Conservation (phyloP, 345 rosid species). For the Erodium maritimum region DNA sequence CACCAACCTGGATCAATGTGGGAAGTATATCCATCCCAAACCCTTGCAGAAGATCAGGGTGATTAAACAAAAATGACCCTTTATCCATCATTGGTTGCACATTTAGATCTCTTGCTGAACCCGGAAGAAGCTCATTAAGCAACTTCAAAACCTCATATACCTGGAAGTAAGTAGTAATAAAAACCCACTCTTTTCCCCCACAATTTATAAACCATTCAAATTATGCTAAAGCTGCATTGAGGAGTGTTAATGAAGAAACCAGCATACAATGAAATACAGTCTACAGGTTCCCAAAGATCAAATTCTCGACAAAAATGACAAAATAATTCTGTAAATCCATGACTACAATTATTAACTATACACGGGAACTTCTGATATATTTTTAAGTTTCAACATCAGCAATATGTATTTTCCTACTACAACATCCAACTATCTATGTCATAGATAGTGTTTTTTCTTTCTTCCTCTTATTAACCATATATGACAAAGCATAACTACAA, state of each 20-base stretch:
- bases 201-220: neutral
- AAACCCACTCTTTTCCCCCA: neutral
- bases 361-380: no score
- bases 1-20: slow-evolving; percentile 62
- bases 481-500: neutral
- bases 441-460: neutral
- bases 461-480: neutral
- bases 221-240: neutral
- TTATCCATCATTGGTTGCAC: slow-evolving; percentile 43
- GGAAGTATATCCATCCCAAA: slow-evolving; percentile 63
- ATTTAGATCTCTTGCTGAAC: slow-evolving; percentile 24
- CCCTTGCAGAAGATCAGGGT: slow-evolving; percentile 46
- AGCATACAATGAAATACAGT: neutral
- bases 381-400: neutral
- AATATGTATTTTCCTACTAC: neutral
- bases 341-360: no score
- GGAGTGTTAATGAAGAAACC: neutral
- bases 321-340: no score
- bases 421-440: neutral
- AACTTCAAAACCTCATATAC: slow-evolving; percentile 85
- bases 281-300: no score
- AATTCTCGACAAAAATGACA: no score
- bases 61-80: slow-evolving; percentile 44
- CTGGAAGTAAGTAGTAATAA: slow-evolving; percentile 21
- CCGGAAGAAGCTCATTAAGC: slow-evolving; percentile 76